Evolutionary conservation across 805 yeast genomes (phyloP).

Genomic region (Ogataea ramenticola): DNA sequence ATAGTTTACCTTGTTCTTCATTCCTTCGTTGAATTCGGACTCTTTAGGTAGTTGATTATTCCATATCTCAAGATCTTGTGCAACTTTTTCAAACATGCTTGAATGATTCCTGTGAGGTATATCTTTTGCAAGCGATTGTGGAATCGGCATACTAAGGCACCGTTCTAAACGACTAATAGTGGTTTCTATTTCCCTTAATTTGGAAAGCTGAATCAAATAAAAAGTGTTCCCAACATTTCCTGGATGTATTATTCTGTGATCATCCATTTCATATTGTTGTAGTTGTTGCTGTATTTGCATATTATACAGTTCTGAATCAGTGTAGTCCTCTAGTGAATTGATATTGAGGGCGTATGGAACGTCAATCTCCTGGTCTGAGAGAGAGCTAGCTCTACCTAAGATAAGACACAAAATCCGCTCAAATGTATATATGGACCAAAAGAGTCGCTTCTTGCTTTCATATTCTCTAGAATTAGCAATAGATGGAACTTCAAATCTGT

Average conservation of each 20-base stretch:
- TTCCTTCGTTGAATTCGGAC: constrained; percentile 7
- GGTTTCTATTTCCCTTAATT: constrained; percentile 8
- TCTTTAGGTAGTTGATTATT: constrained; percentile 5
- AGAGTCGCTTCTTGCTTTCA: constrained; percentile 4
- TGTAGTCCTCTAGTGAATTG: background rate
- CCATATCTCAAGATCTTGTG: constrained; percentile 8
- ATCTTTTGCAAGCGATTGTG: background rate
- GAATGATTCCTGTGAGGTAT: background rate
- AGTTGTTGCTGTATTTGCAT: constrained; percentile 9
- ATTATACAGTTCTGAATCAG: constrained; percentile 4
- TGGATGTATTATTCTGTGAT: constrained; percentile 8
- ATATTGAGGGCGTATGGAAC: constrained; percentile 8
- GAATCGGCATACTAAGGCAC: constrained; percentile 5
- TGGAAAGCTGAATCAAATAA: constrained; percentile 10
- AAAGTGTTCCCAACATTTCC: constrained; percentile 5
- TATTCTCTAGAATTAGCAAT: constrained; percentile 4
- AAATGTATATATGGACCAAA: constrained; percentile 13
- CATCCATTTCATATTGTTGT: constrained; percentile 5
- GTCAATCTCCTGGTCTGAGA: constrained; percentile 11
- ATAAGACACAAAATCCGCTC: constrained; percentile 13
- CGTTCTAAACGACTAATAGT: constrained; percentile 7
- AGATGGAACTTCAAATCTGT: constrained; percentile 8
- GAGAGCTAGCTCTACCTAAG: constrained; percentile 10
- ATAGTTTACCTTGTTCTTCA: constrained; percentile 7
- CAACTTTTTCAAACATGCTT: constrained; percentile 2